phyloP scores from a whole-genome alignment of 495 filamentous ascomycete genomes.

The Talaromyces borbonicus region DNA sequence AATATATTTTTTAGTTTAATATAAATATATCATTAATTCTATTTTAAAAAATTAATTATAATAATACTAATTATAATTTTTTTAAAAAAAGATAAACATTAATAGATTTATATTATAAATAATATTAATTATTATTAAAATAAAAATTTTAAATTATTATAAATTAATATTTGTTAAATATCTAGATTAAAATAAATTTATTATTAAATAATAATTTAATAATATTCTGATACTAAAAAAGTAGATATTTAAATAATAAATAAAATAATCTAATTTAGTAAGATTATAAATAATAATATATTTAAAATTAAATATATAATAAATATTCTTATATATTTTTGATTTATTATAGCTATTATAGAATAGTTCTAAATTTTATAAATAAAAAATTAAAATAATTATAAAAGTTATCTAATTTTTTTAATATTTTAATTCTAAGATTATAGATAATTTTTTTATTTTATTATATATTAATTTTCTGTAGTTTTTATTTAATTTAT shows the following conservation, averaged over 20 bases:
- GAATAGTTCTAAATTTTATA: too few species aligned
- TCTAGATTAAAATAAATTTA: background rate
- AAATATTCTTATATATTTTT: conserved; percentile 3
- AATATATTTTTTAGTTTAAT: too few species aligned
- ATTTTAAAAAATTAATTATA: conserved; percentile 7
- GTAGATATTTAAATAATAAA: background rate
- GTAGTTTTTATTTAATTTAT: background rate
- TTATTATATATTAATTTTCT: background rate
- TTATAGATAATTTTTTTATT: background rate
- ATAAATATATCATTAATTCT: background rate
- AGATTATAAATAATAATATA: background rate
- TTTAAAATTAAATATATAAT: conserved; percentile 4
- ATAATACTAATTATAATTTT: conserved; percentile 5
- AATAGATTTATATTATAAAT: conserved; percentile 6
- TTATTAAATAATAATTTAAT: background rate
- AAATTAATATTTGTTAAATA: background rate
- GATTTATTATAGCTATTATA: too few species aligned
- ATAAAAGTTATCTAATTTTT: background rate
- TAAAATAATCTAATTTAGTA: background rate
- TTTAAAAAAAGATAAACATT: conserved; percentile 1
- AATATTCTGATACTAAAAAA: background rate
- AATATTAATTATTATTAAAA: conserved; percentile 3
- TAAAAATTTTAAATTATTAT: conserved; percentile 4
- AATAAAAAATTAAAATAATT: background rate
- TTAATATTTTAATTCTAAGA: background rate